These are phyloP conservation scores for Ilyonectria robusta DNA, from an alignment of 2,329 filamentous ascomycete species.

Conservation along the genomic window DNA sequence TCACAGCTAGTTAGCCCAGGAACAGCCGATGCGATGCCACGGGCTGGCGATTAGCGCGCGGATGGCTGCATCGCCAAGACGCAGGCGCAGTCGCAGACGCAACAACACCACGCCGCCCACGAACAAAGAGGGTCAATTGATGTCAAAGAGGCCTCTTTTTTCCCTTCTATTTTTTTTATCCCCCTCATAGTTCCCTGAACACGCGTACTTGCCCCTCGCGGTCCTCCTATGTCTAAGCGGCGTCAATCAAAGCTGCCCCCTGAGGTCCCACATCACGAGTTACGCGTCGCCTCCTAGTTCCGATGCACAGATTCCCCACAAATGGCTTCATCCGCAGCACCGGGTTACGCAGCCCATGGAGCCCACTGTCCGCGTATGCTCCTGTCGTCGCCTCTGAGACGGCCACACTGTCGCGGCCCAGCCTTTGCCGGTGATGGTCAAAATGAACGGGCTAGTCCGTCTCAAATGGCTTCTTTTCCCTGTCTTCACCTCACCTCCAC, in stretches of 20 bases:
- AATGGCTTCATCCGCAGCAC: constrained; percentile 28
- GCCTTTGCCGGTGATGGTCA: not conserved
- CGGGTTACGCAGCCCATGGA: constrained; percentile 25
- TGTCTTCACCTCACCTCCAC: not conserved
- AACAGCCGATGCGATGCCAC: constrained; percentile 3
- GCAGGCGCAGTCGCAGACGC: not conserved
- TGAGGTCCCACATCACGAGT: constrained; percentile 6
- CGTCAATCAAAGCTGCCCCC: not conserved
- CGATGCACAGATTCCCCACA: constrained; percentile 18
- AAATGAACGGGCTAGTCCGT: not conserved
- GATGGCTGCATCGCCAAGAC: not conserved
- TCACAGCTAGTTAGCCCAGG: constrained; percentile 5
- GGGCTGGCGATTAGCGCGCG: constrained; percentile 1
- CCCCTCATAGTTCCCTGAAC: not conserved
- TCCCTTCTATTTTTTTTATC: not conserved
- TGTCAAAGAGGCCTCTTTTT: not conserved
- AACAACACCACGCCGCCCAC: not conserved
- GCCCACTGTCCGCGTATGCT: constrained; percentile 16
- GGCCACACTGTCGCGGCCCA: not conserved
- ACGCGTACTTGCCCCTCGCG: not conserved
- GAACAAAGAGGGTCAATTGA: constrained; percentile 4
- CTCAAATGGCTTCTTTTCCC: not conserved
- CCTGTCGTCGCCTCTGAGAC: not conserved
- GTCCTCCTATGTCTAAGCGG: not conserved
- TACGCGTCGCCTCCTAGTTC: constrained; percentile 8